Percentiles rank a stretch among this genome's conserved stretches.
Conservation (phyloP, 352 stramenopile species). For the Globisporangium mamillatum region DNA sequence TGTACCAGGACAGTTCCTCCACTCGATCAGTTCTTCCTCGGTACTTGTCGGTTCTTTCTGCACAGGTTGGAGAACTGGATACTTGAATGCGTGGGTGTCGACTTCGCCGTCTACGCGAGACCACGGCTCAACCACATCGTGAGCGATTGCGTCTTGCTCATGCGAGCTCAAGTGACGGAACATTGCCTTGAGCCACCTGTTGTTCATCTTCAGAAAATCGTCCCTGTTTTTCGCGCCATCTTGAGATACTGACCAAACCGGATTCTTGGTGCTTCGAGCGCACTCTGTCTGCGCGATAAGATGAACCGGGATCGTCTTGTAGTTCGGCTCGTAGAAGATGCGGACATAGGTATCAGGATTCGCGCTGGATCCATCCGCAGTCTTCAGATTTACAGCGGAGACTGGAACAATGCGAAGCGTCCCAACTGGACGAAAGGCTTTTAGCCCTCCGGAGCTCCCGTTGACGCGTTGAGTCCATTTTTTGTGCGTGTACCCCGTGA, state of each 20-base stretch:
- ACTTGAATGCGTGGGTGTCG: conserved; percentile 32
- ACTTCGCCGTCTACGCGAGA: conserved; percentile 16
- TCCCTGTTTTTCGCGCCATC: conserved; percentile 10
- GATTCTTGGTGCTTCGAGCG: conserved; percentile 15
- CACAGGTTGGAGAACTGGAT: conserved; percentile 30
- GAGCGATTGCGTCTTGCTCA: conserved; percentile 22
- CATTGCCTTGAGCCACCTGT: conserved; percentile 22
- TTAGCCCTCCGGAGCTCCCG: conserved; percentile 14
- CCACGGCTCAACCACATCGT: conserved; percentile 37
- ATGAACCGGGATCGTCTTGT: conserved; percentile 32
- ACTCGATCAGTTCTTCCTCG: too few relatives aligned
- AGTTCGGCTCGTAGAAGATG: conserved; percentile 38
- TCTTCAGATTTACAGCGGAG: conserved; percentile 2
- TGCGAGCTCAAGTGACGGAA: conserved; percentile 22
- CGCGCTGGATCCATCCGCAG: neutral
- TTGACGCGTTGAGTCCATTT: conserved; percentile 27
- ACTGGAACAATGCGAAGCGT: conserved; percentile 35
- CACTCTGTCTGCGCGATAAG: conserved; percentile 32
- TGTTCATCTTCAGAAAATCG: conserved; percentile 26
- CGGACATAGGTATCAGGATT: conserved; percentile 26
- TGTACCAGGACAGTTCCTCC: conserved; percentile 12
- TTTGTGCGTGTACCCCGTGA: conserved; percentile 21
- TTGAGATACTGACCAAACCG: conserved; percentile 22
- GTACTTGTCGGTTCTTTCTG: conserved; percentile 4
- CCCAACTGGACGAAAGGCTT: conserved; percentile 29